Evolutionary conservation across 23 red algal genomes (phyloP).

Genomic region (Agarophyton chilense): DNA sequence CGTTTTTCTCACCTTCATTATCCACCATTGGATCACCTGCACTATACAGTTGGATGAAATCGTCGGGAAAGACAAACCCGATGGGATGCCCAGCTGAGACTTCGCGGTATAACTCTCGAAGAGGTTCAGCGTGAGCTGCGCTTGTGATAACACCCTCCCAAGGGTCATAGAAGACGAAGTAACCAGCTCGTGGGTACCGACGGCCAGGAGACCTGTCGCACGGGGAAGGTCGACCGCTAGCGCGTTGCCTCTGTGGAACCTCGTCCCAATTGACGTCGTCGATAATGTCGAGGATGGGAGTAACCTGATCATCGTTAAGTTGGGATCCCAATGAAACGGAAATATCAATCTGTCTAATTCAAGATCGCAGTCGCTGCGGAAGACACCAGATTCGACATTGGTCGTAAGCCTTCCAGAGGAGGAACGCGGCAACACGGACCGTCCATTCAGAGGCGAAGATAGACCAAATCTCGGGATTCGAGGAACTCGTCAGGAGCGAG

Average conservation of each 20-base stretch:
- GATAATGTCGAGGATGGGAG: not conserved
- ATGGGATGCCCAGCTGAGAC: no score
- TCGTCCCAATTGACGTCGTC: not conserved
- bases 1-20: no score
- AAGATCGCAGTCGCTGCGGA: not conserved
- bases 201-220: not conserved
- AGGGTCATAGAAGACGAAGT: constrained; percentile 34
- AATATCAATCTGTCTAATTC: not conserved
- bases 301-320: not conserved
- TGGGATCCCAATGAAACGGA: not conserved
- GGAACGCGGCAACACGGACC: not conserved
- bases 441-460: not conserved
- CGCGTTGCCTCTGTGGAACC: no score
- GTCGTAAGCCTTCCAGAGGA: not conserved
- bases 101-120: no score
- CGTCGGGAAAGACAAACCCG: no score
- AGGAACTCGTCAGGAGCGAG: no score
- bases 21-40: no score
- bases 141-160: not conserved
- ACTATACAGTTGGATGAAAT: no score
- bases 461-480: no score
- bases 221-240: no score
- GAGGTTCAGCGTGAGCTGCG: no score
- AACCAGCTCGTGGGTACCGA: not conserved
- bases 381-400: not conserved